Conservation (phyloP, 2,329 filamentous ascomycete genomes). For the Parafenestella ontariensis region DNA sequence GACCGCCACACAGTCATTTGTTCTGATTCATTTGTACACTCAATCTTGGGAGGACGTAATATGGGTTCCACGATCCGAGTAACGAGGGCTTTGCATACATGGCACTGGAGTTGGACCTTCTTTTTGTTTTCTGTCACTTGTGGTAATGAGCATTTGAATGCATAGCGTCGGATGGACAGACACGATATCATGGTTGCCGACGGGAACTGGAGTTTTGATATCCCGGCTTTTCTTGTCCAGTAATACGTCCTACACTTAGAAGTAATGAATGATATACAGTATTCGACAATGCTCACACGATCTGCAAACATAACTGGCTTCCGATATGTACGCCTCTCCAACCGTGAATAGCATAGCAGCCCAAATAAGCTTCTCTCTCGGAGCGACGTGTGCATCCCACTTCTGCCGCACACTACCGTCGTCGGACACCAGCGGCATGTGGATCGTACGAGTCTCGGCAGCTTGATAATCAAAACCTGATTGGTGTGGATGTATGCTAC, state of each 20-base stretch:
- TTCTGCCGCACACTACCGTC: slow-evolving; percentile 15
- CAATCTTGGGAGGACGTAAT: slow-evolving; percentile 2
- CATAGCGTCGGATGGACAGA: slow-evolving; percentile 11
- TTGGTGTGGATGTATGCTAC: slow-evolving; percentile 4
- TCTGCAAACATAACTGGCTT: not conserved
- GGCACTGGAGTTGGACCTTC: slow-evolving; percentile 11
- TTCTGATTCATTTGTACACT: slow-evolving; percentile 16
- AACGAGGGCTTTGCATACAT: slow-evolving; percentile 17
- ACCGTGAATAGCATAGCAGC: not conserved
- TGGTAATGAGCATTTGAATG: slow-evolving; percentile 12
- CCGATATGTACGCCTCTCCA: not conserved
- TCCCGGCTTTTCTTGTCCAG: not conserved
- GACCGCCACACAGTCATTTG: slow-evolving; percentile 12
- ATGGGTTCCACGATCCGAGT: slow-evolving; percentile 7
- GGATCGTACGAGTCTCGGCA: slow-evolving; percentile 12
- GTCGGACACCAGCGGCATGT: slow-evolving; percentile 17
- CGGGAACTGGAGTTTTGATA: not conserved
- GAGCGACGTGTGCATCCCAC: slow-evolving; percentile 4
- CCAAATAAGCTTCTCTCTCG: slow-evolving; percentile 1
- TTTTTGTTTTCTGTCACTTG: not conserved
- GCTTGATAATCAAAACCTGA: slow-evolving; percentile 12
- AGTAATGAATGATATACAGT: not conserved
- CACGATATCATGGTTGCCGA: not conserved
- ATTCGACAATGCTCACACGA: not conserved
- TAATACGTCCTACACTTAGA: not conserved